Evolutionary conservation across 352 stramenopile genomes (phyloP), one percentile per base, ranked within the genome.

Genomic region (Pythium utonaiense): DNA sequence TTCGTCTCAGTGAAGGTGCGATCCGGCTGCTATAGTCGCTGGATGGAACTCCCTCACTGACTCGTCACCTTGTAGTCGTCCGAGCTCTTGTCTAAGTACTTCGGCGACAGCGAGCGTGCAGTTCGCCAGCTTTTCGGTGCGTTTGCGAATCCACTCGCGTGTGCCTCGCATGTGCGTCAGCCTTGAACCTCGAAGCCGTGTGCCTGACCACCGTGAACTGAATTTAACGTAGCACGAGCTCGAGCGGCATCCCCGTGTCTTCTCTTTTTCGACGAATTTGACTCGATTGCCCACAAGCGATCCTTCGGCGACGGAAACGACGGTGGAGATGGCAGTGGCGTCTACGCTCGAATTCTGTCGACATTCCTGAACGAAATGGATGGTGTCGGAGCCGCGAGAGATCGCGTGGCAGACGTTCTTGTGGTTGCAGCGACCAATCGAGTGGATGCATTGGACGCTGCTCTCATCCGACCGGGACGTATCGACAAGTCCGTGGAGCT

Each of bases 301-400:
- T 82, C 77, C 27, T 91, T 89, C 45, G 70, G 62, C 42, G 62
- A 60, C 41, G 64, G 21, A 10, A 68, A 69, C n/a, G 71, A 70
- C n/a, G 70, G 60, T 55, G 62, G 55, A 4, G 67, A 76, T 16
- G 71, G 69, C 38, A 80, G 51, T 22, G 65, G 82, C 45, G 84
- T 94, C 16, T 91, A 92, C 59, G 77, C 82, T 9, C 82, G 84
- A 47, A 83, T 94, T 6, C 60, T 94, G 9, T 94, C 84, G 24
- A 94, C 84, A 10, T 88, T 94, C 33, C 70, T 94, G 19, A 94
- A 94, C 54, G 84, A 94, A 61, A 90, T 94, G 80, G 84, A 94
- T 44, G 84, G 84, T 42, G 79, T 94, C 24, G 83, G 81, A 25
- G 67, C 73, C 42, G 21, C 67, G 58, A 17, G 44, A 22, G 28